Base-by-base conservation (phyloP, 2,329 filamentous ascomycete species). In the Fusarium transvaalense region DNA sequence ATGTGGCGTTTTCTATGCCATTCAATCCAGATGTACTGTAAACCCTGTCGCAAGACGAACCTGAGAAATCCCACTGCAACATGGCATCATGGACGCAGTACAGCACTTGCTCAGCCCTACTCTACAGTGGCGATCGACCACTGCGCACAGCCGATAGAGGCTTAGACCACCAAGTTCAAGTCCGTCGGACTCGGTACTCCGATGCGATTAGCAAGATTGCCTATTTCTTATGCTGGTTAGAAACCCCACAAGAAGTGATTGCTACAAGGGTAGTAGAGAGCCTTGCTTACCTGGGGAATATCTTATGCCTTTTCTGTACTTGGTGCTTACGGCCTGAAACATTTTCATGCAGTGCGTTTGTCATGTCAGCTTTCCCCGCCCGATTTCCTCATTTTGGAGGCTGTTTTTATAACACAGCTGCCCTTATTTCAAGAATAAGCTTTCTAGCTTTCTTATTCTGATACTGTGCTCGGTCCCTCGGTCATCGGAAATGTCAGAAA, bases 401-500 rank as follows among this genome's bases (percentile, higher is more conserved):
- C 5, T 25, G 6, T 32, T 32, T 27, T 54, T 54, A 56, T 34
- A 21, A 17, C n/a, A 12, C 17, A 19, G 5, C 38, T 32, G 14
- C 29, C 27, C 27, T 14, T 8, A 17, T 13, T 35, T 50, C 3
- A 6, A 15, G 14, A 17, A 17, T 48, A 17, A 54, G 29, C 32
- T 19, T 45, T 48, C 29, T 29, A 13, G 15, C 6, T 37, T 38
- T 29, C 4, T 2, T 7, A 7, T 39, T 7, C 2, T 6, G 6
- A 12, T 4, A 32, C 25, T 31, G 15, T 6, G 15, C 2, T 10
- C n/a, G 23, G 10, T 45, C 10, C 14, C 3, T 15, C 15, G 3
- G 6, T 25, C 46, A 17, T 17, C 10, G 8, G 64, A 56, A 27
- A 74, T 73, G 71, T 57, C 67, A 7, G 71, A 64, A 31, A 52